These are phyloP conservation scores for Pseudozyma pruni DNA, from an alignment of 1,284 basidiomycete species.

Conservation along the genomic window DNA sequence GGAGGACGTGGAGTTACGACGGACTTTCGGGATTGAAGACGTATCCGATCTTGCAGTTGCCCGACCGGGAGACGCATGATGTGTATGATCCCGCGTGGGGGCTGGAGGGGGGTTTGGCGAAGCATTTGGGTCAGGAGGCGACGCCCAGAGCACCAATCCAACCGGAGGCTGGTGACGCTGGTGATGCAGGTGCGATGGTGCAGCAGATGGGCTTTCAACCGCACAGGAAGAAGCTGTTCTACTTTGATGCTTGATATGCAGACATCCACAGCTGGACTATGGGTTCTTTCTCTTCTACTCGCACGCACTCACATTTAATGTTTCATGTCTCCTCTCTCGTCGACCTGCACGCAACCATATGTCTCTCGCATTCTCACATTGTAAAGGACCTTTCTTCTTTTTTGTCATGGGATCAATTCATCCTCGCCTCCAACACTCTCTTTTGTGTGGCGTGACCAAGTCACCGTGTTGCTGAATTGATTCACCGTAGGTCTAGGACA, in stretches of 20 bases:
- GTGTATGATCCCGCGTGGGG: constrained; percentile 58
- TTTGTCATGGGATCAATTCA: constrained; percentile 5
- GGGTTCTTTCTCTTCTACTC: not conserved
- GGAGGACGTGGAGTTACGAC: constrained; percentile 51
- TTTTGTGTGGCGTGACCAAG: not conserved
- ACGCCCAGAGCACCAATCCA: too few relatives aligned
- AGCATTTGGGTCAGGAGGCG: constrained; percentile 18
- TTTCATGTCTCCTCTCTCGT: not conserved
- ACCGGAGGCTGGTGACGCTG: too few relatives aligned
- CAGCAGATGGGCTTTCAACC: constrained; percentile 32
- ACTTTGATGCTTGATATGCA: constrained; percentile 49
- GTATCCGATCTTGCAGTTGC: constrained; percentile 57
- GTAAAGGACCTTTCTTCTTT: not conserved
- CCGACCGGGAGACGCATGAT: constrained; percentile 58
- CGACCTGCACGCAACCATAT: not conserved
- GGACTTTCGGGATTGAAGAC: constrained; percentile 51
- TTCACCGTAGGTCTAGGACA: constrained; percentile 7
- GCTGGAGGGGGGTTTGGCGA: constrained; percentile 32
- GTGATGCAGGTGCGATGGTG: too few relatives aligned
- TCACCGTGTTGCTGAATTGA: not conserved
- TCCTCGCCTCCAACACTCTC: not conserved
- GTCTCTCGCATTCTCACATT: not conserved
- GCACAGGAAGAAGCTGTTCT: constrained; percentile 56
- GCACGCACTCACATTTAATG: constrained; percentile 1
- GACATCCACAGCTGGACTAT: not conserved